Conservation (phyloP, 164 flowering plant species). For the Vitis labrusca region DNA sequence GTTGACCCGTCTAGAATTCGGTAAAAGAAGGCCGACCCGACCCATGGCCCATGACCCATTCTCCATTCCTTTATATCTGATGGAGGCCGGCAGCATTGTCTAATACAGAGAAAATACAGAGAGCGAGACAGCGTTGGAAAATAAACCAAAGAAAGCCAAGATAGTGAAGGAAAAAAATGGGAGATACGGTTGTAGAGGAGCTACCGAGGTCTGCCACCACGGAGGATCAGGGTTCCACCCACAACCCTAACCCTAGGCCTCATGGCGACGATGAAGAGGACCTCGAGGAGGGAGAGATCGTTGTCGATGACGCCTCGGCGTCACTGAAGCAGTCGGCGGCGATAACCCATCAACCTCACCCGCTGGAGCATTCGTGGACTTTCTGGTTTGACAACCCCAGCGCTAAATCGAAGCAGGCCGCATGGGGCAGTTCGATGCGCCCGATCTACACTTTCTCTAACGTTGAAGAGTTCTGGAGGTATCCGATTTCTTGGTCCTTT, state of each 20-base stretch:
- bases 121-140: background rate
- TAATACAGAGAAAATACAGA: background rate
- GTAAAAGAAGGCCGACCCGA: too few species aligned
- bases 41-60: too few species aligned
- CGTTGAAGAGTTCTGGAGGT: slow-evolving; percentile 94
- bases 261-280: slow-evolving; percentile 26
- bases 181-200: slow-evolving; percentile 19
- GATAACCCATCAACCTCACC: slow-evolving; percentile 34
- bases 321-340: slow-evolving; percentile 13
- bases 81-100: too few species aligned
- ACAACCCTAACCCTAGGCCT: slow-evolving; percentile 9
- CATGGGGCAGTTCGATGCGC: slow-evolving; percentile 85
- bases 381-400: slow-evolving; percentile 89
- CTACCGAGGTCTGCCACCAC: background rate
- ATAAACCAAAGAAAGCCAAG: background rate
- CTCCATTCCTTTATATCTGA: too few species aligned
- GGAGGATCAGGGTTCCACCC: slow-evolving; percentile 8
- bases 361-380: slow-evolving; percentile 83
- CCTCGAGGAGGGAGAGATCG: slow-evolving; percentile 71
- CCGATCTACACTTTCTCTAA: slow-evolving; percentile 74
- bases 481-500: background rate
- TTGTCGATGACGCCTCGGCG: slow-evolving; percentile 34
- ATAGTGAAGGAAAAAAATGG: too few species aligned
- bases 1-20: too few species aligned
- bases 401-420: slow-evolving; percentile 55